Evolutionary conservation across 176 grass and related monocot species (phyloP), one percentile per base, ranked within the genome.

Genomic region (Triticum monococcum): DNA sequence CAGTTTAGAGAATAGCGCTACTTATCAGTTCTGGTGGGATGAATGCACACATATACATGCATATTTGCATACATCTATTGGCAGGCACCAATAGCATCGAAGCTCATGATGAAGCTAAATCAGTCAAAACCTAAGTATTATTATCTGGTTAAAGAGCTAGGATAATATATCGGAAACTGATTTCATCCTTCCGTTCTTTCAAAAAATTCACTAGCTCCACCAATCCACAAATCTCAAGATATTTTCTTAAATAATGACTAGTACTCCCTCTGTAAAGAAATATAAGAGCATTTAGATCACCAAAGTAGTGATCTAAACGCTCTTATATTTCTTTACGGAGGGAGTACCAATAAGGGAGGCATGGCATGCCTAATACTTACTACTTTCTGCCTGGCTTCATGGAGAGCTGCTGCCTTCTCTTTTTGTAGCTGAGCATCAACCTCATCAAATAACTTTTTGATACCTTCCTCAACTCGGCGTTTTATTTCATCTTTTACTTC

Each of bases 381-480:
- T 66, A 71, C 86, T 95, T 92, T 95, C 86, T 92, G 48, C 75
- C 90, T 95, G 71, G 93, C 93, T 86, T 98, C 88, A 8, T 82
- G 31, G 25, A 98, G 75, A 86, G 86, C 88, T 79, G 81, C 90
- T 86, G 85, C 84, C 65, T 98, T 98, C 83, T 98, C 96, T 92
- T 92, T 98, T 70, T 86, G 81, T 64, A 98, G 91, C 75, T 98
- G 96, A 79, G 86, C 75, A 28, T 85, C 90, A 88, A 95, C 96
- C 82, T 98, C 96, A 72, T 92, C 93, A 81, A 95, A 89, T 80
- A 95, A 59, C 61, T 95, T 95, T 75, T 93, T 95, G 52, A 92
- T 87, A 16, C 96, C 96, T 81, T 98, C 96, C 66, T 95, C 91
- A 61, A 98, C 89, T 83, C 91, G 88, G 28, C 5, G 80, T 82